Evolutionary conservation across 208 protist species (phyloP), one percentile per base, ranked within the genome.

Genomic region (Phytomonas serpens): DNA sequence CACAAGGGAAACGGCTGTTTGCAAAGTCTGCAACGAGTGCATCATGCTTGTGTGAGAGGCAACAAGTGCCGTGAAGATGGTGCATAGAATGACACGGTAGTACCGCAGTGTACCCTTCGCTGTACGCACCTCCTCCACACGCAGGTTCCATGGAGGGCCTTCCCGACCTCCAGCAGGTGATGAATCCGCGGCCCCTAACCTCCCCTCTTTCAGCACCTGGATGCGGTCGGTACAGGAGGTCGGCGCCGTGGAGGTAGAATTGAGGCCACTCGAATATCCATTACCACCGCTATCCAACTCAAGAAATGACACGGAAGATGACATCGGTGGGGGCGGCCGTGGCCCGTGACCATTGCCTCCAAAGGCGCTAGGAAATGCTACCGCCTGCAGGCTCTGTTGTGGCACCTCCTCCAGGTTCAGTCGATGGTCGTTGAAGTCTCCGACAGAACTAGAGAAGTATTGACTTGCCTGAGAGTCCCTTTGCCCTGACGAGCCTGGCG

Each of bases 381-480:
- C 72, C 13, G 72, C 75, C 74, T 94, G 87, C 67, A 94, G 77
- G 38, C 79, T 85, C 68, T 90, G 80, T 73, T 89, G 89, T 27
- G 89, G 81, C 40, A 90, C 87, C 73, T 87, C 86, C 70, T 87
- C 84, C 36, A 84, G 16, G 5, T 51, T 67, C 0, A 65, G 68
- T 16, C 67, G 62, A 6, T 76, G 77, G 67, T 76, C 68, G 37
- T 74, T 77, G 61, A 86, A 80, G 68, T 89, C 79, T 19, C 82
- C 82, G 0, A 86, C 78, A n/a, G 10, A 4, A 37, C 33, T 19
- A 37, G 64, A 40, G 30, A n/a, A 68, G 30, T 9, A n/a, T 16
- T 19, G 40, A 19, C 14, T 47, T 19, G 7, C 40, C 40, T 19
- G 40, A 11, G 40, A 47, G 40, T 47, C 40, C 40, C 40, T 47